Evolutionary conservation across 2,329 filamentous ascomycete genomes (phyloP), one percentile per base, ranked within the genome.

Genomic region (Stagonosporopsis tanaceti): DNA sequence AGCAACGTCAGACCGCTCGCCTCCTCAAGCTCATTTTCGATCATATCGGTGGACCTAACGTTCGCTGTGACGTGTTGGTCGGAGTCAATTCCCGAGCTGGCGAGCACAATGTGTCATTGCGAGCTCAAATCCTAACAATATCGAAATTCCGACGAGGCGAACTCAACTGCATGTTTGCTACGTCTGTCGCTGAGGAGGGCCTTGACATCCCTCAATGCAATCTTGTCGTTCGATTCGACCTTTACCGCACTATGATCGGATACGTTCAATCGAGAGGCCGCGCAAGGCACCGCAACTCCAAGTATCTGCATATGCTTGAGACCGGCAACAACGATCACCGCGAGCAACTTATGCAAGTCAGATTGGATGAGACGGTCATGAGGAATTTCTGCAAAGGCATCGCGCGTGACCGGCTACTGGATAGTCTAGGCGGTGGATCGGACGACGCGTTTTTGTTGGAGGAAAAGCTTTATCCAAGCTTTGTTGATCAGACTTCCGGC

Each of bases 181-280:
- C 87, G 7, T 87, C 85, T 12, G 84, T 89, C 2, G 87, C 85
- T 3, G 87, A 89, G 69, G 87, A 89, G 75, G 87, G 87, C 0
- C 80, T 89, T 7, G 87, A 89, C 68, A 87, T 89, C 22, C 86
- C 86, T 4, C 84, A 87, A 57, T 89, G 87, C 75, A 89, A 89
- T 62, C 73, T 89, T n/a, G 83, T 89, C 11, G 77, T 89, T 25
- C 81, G 93, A 2, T 99, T 97, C 68, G 92, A 98, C 71, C 84
- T 96, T 2, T 97, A 93, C 76, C 83, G 84, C 11, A 97, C 94
- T 0, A 87, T 97, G 75, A 98, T 98, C 50, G 91, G 96, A 70
- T 98, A 97, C 71, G 88, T 98, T 20, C 95, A 99, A 74, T 97
- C 93, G 14, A 86, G 92, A 61, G 95, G 95, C 0, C 86, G 95